phyloP scores from a whole-genome alignment of 805 yeast genomes.

The Candida berthetii region DNA sequence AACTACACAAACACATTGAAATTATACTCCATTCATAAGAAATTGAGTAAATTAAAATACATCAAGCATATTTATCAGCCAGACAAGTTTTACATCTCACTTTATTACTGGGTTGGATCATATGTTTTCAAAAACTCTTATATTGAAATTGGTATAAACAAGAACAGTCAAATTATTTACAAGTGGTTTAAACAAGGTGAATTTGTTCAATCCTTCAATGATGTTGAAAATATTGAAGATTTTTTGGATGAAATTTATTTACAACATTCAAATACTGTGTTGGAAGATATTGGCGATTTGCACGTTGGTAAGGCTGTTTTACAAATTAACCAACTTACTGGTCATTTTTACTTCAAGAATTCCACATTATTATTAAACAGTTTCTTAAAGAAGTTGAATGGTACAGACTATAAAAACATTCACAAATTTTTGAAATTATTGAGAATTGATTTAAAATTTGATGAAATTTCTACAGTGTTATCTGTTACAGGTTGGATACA shows the following conservation, averaged over 20 bases:
- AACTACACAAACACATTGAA: constrained; percentile 60
- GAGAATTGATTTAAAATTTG: constrained; percentile 14
- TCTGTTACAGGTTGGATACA: constrained; percentile 64
- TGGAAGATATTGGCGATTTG: constrained; percentile 25
- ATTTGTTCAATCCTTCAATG: constrained; percentile 26
- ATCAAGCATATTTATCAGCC: constrained; percentile 52
- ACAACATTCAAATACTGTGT: constrained; percentile 31
- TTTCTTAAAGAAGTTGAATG: constrained; percentile 16
- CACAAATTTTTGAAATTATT: constrained; percentile 14
- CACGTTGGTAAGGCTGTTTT: constrained; percentile 20
- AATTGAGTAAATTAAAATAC: constrained; percentile 45
- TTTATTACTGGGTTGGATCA: constrained; percentile 61
- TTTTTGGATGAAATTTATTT: constrained; percentile 31
- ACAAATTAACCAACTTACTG: constrained; percentile 23
- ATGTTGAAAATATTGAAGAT: constrained; percentile 27
- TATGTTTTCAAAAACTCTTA: constrained; percentile 42
- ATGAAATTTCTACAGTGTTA: constrained; percentile 49
- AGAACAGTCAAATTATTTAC: constrained; percentile 38
- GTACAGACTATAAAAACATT: constrained; percentile 19
- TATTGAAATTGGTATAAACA: constrained; percentile 56
- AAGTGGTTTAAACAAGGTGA: constrained; percentile 61
- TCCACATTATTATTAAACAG: constrained; percentile 28
- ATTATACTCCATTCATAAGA: constrained; percentile 52
- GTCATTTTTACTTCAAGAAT: constrained; percentile 37
- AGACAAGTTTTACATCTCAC: constrained; percentile 44